Conservation (phyloP, 257 asterid species). For the Gynochthodes officinalis region DNA sequence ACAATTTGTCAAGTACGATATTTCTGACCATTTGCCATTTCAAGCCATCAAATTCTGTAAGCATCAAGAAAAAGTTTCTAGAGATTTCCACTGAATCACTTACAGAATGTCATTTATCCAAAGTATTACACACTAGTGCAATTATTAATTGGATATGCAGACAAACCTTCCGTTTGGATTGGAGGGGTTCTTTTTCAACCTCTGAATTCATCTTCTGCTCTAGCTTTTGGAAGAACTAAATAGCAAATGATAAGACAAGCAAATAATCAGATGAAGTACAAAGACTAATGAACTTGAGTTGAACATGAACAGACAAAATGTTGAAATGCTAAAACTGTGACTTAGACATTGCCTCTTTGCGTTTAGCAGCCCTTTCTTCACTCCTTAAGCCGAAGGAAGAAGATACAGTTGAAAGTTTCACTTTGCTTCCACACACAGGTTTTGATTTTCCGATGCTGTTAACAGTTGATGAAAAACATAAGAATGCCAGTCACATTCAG, state of each 20-base stretch:
- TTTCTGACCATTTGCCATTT: not conserved
- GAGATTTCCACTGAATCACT: not conserved
- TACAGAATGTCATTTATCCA: not conserved
- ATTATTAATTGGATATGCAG: not conserved
- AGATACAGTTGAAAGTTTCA: conserved; percentile 35
- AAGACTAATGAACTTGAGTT: not conserved
- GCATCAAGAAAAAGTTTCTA: not conserved
- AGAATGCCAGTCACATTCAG: not conserved
- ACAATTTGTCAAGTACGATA: not conserved
- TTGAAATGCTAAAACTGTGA: not conserved
- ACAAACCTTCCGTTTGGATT: conserved; percentile 53
- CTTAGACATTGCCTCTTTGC: conserved; percentile 63
- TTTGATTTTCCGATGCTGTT: conserved; percentile 46
- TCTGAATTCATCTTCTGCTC: conserved; percentile 50
- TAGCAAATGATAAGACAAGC: conserved; percentile 6
- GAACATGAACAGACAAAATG: not conserved
- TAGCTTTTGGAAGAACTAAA: conserved; percentile 63
- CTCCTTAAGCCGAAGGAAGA: conserved; percentile 68
- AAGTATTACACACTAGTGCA: not conserved
- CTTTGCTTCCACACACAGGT: conserved; percentile 30
- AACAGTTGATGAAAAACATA: conserved; percentile 11
- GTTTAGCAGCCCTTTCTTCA: conserved; percentile 80
- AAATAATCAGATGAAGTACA: conserved; percentile 4
- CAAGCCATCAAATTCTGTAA: not conserved
- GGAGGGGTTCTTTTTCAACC: conserved; percentile 44